Base-by-base conservation (phyloP, 179 eudicot genomes). In the Sideroxylon spinosum region DNA sequence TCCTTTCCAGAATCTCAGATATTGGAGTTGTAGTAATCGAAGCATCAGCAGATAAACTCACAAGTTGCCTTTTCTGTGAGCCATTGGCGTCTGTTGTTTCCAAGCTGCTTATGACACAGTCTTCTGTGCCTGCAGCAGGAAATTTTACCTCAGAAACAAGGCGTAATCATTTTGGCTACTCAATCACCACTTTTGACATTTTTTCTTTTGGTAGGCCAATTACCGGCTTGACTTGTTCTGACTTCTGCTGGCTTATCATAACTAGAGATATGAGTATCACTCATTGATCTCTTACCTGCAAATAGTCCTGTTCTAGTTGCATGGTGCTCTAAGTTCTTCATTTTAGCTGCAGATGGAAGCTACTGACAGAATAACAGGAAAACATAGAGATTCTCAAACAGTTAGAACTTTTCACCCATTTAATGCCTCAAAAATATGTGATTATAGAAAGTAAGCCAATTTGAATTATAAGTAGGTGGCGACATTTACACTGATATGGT, bases 311-410 rank as follows among this genome's bases (percentile, higher is more conserved):
- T 73, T 61, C 59, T 73, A 50, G 76, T 62, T 9, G 46, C 46
- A 68, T 68, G 49, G 63, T 82, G 17, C 13, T 69, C 48, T 32
- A 71, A 64, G 55, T 61, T 80, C 66, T 77, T 78, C 76, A 26
- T 69, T 20, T 67, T 61, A 66, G 71, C 78, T 17, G 85, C 68
- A 82, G 83, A 79, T 76, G 78, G 76, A 68, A 84, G 78, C 91
- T 85, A 75, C 20, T 29, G 13, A 69, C 37, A 55, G 61, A 25
- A 4, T 25, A 68, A 50, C 66, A 53, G 7, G 71, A 59, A 46
- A 74, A 69, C 4, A 64, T 14, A 32, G 50, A 22, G 4, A 48
- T 26, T 25, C 37, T n/a, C 52, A 56, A 10, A 19, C 56, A 19
- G 25, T 57, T n/a, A 32, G 28, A 32, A 44, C 17, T 73, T 73